Percentiles rank a stretch among this genome's conserved stretches.
These are phyloP conservation scores for Hyaloperonospora brassicae DNA, from an alignment of 352 stramenopile species.

Conservation along the genomic window DNA sequence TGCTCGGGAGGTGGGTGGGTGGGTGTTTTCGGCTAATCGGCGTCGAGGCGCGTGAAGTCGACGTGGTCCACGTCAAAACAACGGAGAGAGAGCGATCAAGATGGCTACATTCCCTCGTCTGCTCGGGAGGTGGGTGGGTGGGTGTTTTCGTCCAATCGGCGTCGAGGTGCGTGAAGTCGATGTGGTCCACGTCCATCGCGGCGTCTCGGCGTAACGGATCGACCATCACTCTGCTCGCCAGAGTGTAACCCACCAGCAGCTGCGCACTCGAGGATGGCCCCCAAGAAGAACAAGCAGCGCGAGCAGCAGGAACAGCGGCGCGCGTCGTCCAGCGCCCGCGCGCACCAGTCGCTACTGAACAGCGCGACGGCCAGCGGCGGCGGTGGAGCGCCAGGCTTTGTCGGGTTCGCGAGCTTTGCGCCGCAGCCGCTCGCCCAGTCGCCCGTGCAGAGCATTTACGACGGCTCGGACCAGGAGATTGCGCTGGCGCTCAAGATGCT, in stretches of 20 bases:
- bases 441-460: slow-evolving; percentile 54
- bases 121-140: neutral
- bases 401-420: slow-evolving; percentile 69
- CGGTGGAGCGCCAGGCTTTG: slow-evolving; percentile 24
- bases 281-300: slow-evolving; percentile 84
- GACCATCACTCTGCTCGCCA: slow-evolving; percentile 17
- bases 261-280: slow-evolving; percentile 16
- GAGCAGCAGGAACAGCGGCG: slow-evolving; percentile 79
- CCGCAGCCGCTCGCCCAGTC: slow-evolving; percentile 15
- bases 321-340: slow-evolving; percentile 69
- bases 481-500: slow-evolving; percentile 78
- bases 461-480: slow-evolving; percentile 71
- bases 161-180: neutral
- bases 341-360: slow-evolving; percentile 51
- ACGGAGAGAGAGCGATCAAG: no score
- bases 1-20: neutral
- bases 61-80: slow-evolving; percentile 10
- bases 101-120: neutral
- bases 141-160: slow-evolving; percentile 17
- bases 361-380: slow-evolving; percentile 11
- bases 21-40: slow-evolving; percentile 16
- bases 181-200: slow-evolving; percentile 2
- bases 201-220: neutral
- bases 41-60: no score
- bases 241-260: slow-evolving; percentile 1